Evolutionary conservation across 2,329 filamentous ascomycete species (phyloP).

Genomic region (Aspergillus melleus): DNA sequence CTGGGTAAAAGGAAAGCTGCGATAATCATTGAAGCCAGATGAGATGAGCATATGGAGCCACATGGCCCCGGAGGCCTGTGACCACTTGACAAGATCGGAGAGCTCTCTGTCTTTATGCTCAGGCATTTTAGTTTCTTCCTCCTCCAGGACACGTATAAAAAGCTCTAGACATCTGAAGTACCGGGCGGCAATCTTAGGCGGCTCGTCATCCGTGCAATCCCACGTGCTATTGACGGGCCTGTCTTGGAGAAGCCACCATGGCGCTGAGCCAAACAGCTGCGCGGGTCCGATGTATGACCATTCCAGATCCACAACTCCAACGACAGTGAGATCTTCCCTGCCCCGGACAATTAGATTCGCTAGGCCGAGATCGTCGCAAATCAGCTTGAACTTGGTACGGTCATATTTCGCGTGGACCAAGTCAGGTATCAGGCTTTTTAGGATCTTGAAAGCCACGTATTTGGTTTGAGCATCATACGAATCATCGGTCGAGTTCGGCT

Average conservation of each 20-base stretch:
- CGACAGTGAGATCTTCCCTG: constrained; percentile 32
- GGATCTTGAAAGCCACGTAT: constrained; percentile 30
- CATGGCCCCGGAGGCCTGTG: constrained; percentile 35
- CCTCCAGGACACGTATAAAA: constrained; percentile 32
- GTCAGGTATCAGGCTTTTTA: constrained; percentile 27
- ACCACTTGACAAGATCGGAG: constrained; percentile 36
- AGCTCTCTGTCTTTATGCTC: constrained; percentile 27
- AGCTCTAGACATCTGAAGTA: constrained; percentile 32
- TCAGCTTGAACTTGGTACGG: constrained; percentile 35
- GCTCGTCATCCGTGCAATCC: constrained; percentile 26
- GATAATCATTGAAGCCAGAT: constrained; percentile 32
- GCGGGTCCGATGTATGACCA: constrained; percentile 39
- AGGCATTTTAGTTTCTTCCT: constrained; percentile 32
- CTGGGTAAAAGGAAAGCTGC: constrained; percentile 33
- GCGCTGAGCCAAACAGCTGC: constrained; percentile 39
- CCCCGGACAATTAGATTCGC: constrained; percentile 40
- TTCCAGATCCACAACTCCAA: too few relatives aligned
- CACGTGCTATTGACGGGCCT: constrained; percentile 29
- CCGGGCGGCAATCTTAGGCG: constrained; percentile 21
- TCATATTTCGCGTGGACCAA: constrained; percentile 28
- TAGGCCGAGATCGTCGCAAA: constrained; percentile 40
- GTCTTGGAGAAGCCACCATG: constrained; percentile 39
- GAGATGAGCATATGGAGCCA: constrained; percentile 38
- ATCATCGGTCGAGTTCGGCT: constrained; percentile 34
- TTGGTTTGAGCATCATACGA: constrained; percentile 28